Base-by-base conservation (phyloP, 2,329 filamentous ascomycete species). In the Phialemoniopsis sp. region DNA sequence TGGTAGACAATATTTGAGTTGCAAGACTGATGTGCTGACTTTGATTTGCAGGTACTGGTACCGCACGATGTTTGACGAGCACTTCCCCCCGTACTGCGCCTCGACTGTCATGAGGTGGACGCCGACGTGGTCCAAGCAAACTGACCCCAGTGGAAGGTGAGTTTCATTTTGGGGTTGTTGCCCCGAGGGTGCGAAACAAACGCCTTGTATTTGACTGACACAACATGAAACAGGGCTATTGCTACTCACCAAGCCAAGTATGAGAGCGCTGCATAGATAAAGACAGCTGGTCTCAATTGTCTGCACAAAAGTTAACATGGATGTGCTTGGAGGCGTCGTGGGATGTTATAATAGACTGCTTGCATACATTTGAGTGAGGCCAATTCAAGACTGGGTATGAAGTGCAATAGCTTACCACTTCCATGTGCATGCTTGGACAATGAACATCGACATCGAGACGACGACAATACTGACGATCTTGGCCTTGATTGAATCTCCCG, bases 1-100 rank as follows among this genome's bases (percentile, higher is more conserved):
- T n/a, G 28, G 41, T 21, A 5, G 8, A 14, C 13, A 13, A 15
- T 13, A 34, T 16, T 16, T 28, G 15, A 4, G 10, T 30, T 14
- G 5, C 6, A 15, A 26, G 15, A 33, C 37, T 36, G n/a, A 29
- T 32, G 29, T 43, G 48, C 14, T 48, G 38, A 15, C 5, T 10
- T 12, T 19, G n/a, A n/a, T 18, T 14, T 13, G 39, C 32, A 85
- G 82, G 34, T 94, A 95, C 76, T 98, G 93, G 93, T 98, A 98
- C 72, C 85, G 93, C 55, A 77, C 72, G 62, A 97, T 98, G 91
- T 98, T 97, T 62, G 93, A 98, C 64, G 91, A 98, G 76, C 91
- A 94, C 67, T 98, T 97, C 79, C 93, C 93, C 34, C 78, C 83
- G 41, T 84, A 84, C 58, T 97, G 91, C 61, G 94, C 93, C 8